Evolutionary conservation across 805 yeast species (phyloP).

Genomic region (Nakazawaea anatomiae): DNA sequence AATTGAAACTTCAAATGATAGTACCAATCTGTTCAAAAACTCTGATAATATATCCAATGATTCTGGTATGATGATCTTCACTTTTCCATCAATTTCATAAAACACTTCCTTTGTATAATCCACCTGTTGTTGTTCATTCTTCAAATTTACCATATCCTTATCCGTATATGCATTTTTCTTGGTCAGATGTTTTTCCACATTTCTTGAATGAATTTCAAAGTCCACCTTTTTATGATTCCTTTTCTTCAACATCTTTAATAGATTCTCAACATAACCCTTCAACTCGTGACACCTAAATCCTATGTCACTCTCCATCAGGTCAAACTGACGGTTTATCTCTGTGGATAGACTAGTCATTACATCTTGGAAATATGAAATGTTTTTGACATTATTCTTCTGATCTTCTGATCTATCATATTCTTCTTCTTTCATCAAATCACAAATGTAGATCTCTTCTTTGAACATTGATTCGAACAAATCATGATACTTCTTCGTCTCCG

Average conservation of each 20-base stretch:
- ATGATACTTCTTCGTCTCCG: conserved; percentile 24
- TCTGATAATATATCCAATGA: conserved; percentile 40
- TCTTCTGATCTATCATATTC: conserved; percentile 15
- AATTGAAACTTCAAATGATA: conserved; percentile 33
- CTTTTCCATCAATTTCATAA: conserved; percentile 31
- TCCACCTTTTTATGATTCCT: conserved; percentile 38
- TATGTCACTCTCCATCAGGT: conserved; percentile 22
- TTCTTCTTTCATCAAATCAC: conserved; percentile 20
- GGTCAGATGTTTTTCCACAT: conserved; percentile 31
- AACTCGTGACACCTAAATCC: conserved; percentile 32
- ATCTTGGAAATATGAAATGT: conserved; percentile 22
- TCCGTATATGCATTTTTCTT: conserved; percentile 27
- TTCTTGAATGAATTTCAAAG: conserved; percentile 29
- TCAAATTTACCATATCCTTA: conserved; percentile 31
- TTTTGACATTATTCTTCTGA: conserved; percentile 23
- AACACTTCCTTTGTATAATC: conserved; percentile 26
- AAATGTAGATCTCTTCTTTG: conserved; percentile 17
- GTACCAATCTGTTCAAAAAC: conserved; percentile 36
- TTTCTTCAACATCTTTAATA: conserved; percentile 35
- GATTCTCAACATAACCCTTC: conserved; percentile 28
- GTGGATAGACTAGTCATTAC: conserved; percentile 19
- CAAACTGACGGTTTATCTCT: conserved; percentile 17
- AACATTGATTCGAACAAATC: conserved; percentile 22
- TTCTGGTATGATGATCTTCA: conserved; percentile 40
- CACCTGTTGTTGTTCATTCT: conserved; percentile 23